Conservation (phyloP, 2,329 filamentous ascomycete genomes). For the Fusarium sp. region DNA sequence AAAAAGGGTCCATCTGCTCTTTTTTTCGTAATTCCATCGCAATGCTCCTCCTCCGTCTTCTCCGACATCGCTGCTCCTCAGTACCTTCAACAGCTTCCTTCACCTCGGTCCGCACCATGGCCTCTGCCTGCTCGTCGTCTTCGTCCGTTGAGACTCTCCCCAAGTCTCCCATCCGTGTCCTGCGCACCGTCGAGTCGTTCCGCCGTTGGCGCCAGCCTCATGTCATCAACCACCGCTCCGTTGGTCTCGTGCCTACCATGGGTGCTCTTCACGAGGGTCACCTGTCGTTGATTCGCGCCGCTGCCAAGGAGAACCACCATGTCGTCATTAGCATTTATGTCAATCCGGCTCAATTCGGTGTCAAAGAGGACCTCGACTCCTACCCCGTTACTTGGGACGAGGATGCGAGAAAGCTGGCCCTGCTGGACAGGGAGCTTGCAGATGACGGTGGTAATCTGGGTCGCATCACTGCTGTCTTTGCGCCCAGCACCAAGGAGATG, state of each 20-base stretch:
- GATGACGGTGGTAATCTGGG: slow-evolving; percentile 69
- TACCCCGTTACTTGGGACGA: slow-evolving; percentile 92
- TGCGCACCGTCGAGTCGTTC: slow-evolving; percentile 79
- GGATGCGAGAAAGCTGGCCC: slow-evolving; percentile 75
- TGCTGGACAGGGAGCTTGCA: slow-evolving; percentile 79
- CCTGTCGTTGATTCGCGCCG: slow-evolving; percentile 83
- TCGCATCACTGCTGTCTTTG: slow-evolving; percentile 84
- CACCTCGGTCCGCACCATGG: slow-evolving; percentile 35
- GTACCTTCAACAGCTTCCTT: slow-evolving; percentile 5
- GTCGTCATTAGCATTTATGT: slow-evolving; percentile 95
- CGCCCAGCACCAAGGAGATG: slow-evolving; percentile 84
- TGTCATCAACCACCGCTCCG: slow-evolving; percentile 72
- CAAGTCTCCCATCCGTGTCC: slow-evolving; percentile 72
- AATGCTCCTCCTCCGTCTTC: slow-evolving; percentile 32
- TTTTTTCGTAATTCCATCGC: neutral
- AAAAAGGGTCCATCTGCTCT: neutral
- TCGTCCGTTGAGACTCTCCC: slow-evolving; percentile 60
- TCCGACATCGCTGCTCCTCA: slow-evolving; percentile 27
- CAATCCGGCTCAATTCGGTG: slow-evolving; percentile 95
- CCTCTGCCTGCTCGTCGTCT: slow-evolving; percentile 31
- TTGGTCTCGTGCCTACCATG: slow-evolving; percentile 97
- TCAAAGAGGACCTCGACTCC: slow-evolving; percentile 85
- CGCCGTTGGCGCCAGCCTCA: slow-evolving; percentile 76
- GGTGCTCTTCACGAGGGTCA: slow-evolving; percentile 95
- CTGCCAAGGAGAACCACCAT: slow-evolving; percentile 84